Conservation (phyloP, 805 yeast species). For the Phaffomyces opuntiae region DNA sequence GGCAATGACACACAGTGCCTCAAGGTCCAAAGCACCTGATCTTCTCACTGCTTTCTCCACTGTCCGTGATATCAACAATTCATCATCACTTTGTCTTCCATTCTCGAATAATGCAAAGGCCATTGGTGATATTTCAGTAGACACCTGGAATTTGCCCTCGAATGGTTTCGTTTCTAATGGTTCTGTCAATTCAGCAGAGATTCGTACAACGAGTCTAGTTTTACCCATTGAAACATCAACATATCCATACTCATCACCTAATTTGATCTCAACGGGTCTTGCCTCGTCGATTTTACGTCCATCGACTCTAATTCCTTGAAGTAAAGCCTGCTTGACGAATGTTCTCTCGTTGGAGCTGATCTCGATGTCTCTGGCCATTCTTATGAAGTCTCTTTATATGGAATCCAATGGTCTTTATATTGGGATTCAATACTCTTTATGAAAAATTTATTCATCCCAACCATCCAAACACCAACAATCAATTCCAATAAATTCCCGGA, state of each 20-base stretch:
- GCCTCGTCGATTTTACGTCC: slow-evolving; percentile 59
- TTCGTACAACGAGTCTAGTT: slow-evolving; percentile 63
- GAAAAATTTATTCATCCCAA: no score
- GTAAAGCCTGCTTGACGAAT: slow-evolving; percentile 58
- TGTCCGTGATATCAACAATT: slow-evolving; percentile 69
- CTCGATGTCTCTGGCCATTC: slow-evolving; percentile 59
- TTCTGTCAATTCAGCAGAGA: slow-evolving; percentile 66
- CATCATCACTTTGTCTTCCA: slow-evolving; percentile 65
- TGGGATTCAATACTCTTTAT: no score
- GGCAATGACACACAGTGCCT: slow-evolving; percentile 82
- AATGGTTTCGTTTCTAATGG: slow-evolving; percentile 92
- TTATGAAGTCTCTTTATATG: no score
- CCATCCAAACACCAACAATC: no score
- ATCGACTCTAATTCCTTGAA: slow-evolving; percentile 57
- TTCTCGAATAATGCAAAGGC: slow-evolving; percentile 82
- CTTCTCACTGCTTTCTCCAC: slow-evolving; percentile 89
- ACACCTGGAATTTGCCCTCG: slow-evolving; percentile 81
- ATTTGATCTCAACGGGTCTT: slow-evolving; percentile 55
- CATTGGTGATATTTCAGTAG: slow-evolving; percentile 85
- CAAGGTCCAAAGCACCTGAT: slow-evolving; percentile 86
- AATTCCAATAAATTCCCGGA: no score
- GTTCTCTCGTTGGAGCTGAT: slow-evolving; percentile 56
- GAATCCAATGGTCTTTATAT: no score
- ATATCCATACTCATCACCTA: slow-evolving; percentile 73
- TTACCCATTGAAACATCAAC: slow-evolving; percentile 74